Conservation (phyloP, 805 yeast genomes). For the Metschnikowia arizonensis region DNA sequence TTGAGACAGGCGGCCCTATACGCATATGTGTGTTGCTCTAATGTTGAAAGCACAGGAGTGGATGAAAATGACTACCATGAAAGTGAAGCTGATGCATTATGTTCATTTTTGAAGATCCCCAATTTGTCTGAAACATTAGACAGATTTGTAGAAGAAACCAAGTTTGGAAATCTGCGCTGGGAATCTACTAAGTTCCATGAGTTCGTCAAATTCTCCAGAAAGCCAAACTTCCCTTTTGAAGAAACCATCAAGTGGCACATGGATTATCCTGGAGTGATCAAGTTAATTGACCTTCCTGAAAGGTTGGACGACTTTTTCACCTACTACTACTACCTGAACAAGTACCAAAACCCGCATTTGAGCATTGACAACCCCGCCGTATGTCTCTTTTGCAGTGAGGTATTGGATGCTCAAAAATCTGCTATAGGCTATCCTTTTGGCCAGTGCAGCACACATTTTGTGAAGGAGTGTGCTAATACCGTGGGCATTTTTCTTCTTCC, state of each 20-base stretch:
- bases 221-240: constrained; percentile 7
- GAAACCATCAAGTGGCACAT: constrained; percentile 25
- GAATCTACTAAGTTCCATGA: constrained; percentile 25
- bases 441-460: constrained; percentile 72
- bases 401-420: constrained; percentile 61
- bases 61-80: constrained; percentile 20
- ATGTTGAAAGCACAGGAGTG: constrained; percentile 29
- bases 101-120: constrained; percentile 48
- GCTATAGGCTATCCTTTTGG: constrained; percentile 58
- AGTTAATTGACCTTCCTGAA: constrained; percentile 59
- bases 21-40: constrained; percentile 50
- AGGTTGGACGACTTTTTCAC: constrained; percentile 69
- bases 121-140: constrained; percentile 24
- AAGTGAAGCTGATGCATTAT: constrained; percentile 54
- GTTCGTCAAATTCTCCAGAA: constrained; percentile 19
- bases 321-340: constrained; percentile 45
- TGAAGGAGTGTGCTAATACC: constrained; percentile 57
- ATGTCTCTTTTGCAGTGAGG: constrained; percentile 76
- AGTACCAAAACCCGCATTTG: constrained; percentile 35
- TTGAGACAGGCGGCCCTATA: constrained; percentile 59
- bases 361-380: constrained; percentile 69
- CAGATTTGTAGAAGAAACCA: constrained; percentile 2
- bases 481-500: constrained; percentile 74
- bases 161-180: constrained; percentile 10
- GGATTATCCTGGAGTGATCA: constrained; percentile 64